Conservation (phyloP, 2,329 filamentous ascomycete genomes). For the Apiospora malaysiana region DNA sequence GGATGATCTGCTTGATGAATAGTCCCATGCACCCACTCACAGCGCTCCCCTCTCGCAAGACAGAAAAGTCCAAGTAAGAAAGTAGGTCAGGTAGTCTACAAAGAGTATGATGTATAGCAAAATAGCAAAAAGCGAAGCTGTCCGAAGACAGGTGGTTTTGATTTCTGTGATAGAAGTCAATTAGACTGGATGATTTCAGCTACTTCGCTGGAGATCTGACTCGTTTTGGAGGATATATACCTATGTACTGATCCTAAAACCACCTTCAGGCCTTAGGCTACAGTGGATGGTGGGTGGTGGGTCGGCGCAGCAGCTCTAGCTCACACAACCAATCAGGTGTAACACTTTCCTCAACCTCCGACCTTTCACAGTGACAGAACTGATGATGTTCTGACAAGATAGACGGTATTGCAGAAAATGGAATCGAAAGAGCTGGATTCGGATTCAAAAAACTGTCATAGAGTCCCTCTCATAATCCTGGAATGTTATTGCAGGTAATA, state of each 20-base stretch:
- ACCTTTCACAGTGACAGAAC: background rate
- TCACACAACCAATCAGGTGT: background rate
- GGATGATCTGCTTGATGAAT: background rate
- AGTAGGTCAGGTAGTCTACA: too few species aligned
- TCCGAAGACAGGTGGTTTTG: background rate
- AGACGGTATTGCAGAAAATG: background rate
- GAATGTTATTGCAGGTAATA: too few species aligned
- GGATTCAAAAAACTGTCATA: too few species aligned
- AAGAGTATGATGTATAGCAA: too few species aligned
- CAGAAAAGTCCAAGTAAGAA: too few species aligned
- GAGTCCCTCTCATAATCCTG: too few species aligned
- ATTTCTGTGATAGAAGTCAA: background rate
- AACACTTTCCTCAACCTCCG: background rate
- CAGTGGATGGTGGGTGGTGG: background rate
- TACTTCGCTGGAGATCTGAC: background rate
- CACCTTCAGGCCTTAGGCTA: background rate
- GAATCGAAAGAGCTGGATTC: too few species aligned
- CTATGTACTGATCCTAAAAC: background rate
- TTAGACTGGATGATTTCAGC: background rate
- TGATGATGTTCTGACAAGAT: background rate
- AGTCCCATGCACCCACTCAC: too few species aligned
- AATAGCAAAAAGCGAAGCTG: constrained; percentile 6
- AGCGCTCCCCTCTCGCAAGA: too few species aligned
- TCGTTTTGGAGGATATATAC: background rate
- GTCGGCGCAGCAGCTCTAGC: background rate